Base-by-base conservation (phyloP, 2,329 filamentous ascomycete species). In the Fusarium veterinarium region DNA sequence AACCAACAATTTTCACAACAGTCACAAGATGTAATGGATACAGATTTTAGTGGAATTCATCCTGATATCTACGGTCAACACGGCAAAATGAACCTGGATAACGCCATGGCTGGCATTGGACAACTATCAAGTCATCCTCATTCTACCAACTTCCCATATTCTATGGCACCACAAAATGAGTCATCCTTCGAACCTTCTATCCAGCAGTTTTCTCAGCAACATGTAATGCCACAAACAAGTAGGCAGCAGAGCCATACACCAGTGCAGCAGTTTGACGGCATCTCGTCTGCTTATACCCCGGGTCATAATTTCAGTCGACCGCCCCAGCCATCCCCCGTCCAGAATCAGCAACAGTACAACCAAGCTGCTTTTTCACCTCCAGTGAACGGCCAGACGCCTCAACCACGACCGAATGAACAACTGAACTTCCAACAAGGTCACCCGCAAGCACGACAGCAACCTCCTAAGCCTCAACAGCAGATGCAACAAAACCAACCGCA, bases 41-140 rank as follows among this genome's bases (percentile, higher is more conserved):
- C 82, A 44, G 76, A 79, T 35, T 83, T 84, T 52, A 74, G 76
- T 73, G 79, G 80, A 61, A 77, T 84, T 14, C 80, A 83, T 42
- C 75, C 81, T 19, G 81, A 82, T 40, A 59, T 84, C 30, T 85
- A 83, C 59, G 73, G 72, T 14, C 81, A 84, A 52, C 81, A 81
- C 57, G 63, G 65, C 33, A 83, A 83, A 68, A 67, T 80, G 53
- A 75, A 78, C 45, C 71, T 81, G 10, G 75, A 68, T 23, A 73
- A 72, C 46, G 67, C 74, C 30, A 76, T 81, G 52, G 69, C 74
- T 64, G 78, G 79, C 30, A 60, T 84, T 60, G 76, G 75, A 40
- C 80, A 80, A 42, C 71, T 77, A n/a, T 79, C 78, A 57, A 72
- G 57, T 57, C 80, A 82, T 52, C 64, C 79, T 14, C 78, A 81